These are phyloP conservation scores for Boletellus deceptivus DNA, from an alignment of 1,284 basidiomycete species.

Conservation along the genomic window DNA sequence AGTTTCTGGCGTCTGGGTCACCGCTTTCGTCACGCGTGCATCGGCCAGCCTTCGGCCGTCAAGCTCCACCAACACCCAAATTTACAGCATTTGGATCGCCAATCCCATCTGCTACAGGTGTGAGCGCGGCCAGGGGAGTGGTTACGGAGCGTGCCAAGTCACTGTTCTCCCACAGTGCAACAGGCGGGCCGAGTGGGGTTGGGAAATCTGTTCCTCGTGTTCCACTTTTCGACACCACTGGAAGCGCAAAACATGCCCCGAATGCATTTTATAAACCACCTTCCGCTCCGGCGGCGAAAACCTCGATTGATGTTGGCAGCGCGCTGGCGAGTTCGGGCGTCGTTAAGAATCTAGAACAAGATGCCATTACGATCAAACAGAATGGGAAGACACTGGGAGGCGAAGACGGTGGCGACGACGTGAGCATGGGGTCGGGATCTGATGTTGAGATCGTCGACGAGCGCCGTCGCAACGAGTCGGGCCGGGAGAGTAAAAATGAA, in stretches of 20 bases:
- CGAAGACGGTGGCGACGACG: conserved; percentile 17
- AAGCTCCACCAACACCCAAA: conserved; percentile 15
- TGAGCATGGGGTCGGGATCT: conserved; percentile 26
- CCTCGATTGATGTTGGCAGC: conserved; percentile 4
- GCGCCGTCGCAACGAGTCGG: conserved; percentile 1
- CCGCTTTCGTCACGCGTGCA: conserved; percentile 14
- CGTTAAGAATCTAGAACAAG: neutral
- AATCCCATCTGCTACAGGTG: conserved; percentile 8
- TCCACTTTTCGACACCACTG: conserved; percentile 46
- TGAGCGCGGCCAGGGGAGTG: conserved; percentile 1
- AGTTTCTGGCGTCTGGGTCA: conserved; percentile 1
- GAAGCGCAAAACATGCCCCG: conserved; percentile 46
- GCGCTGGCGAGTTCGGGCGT: neutral
- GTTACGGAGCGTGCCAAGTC: conserved; percentile 18
- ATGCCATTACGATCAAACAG: neutral
- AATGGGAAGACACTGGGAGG: conserved; percentile 7
- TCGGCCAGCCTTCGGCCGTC: conserved; percentile 1
- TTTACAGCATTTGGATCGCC: conserved; percentile 28
- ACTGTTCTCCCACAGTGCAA: conserved; percentile 8
- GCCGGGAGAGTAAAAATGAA: conserved; percentile 3
- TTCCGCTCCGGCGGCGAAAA: neutral
- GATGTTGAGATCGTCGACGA: conserved; percentile 21
- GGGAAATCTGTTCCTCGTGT: conserved; percentile 15
- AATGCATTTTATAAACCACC: conserved; percentile 66
- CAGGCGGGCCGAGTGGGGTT: conserved; percentile 16